phyloP scores from a whole-genome alignment of 495 filamentous ascomycete species.

The Trichocladium uniseriatum region DNA sequence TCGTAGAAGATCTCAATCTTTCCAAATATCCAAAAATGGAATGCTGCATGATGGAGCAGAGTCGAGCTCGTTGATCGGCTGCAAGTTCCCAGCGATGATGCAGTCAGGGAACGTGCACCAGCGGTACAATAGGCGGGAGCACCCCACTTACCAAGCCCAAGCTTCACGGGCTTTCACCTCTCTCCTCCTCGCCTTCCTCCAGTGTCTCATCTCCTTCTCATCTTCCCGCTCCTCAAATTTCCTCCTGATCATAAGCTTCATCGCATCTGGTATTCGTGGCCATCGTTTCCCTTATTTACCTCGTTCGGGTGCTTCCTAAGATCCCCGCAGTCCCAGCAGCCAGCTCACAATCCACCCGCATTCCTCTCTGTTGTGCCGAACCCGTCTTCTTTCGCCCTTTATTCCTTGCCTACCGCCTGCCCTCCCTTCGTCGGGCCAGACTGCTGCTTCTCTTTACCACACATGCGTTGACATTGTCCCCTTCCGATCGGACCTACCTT shows the following conservation, averaged over 20 bases:
- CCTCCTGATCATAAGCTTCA: not conserved
- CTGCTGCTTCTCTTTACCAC: conserved; percentile 8
- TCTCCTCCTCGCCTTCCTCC: conserved; percentile 9
- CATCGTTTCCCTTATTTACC: too few relatives aligned
- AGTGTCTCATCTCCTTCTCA: conserved; percentile 1
- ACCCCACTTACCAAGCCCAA: conserved; percentile 26
- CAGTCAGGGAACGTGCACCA: conserved; percentile 8
- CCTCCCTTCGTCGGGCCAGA: not conserved
- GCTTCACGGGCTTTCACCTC: conserved; percentile 24
- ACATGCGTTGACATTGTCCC: not conserved
- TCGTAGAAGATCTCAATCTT: too few relatives aligned
- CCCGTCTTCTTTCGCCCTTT: conserved; percentile 5
- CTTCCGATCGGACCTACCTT: not conserved
- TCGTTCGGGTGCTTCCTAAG: not conserved
- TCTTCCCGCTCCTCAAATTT: conserved; percentile 7
- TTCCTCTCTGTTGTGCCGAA: conserved; percentile 1
- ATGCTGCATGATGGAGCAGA: too few relatives aligned
- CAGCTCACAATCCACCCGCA: conserved; percentile 7
- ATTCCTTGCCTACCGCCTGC: conserved; percentile 9
- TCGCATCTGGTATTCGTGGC: not conserved
- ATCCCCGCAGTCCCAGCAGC: not conserved
- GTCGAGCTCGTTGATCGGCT: conserved; percentile 1
- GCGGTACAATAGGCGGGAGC: conserved; percentile 19
- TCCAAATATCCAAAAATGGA: too few relatives aligned
- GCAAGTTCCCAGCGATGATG: conserved; percentile 11